Base-by-base conservation (phyloP, 768 basidiomycete genomes). In the Lyophyllum semitale region DNA sequence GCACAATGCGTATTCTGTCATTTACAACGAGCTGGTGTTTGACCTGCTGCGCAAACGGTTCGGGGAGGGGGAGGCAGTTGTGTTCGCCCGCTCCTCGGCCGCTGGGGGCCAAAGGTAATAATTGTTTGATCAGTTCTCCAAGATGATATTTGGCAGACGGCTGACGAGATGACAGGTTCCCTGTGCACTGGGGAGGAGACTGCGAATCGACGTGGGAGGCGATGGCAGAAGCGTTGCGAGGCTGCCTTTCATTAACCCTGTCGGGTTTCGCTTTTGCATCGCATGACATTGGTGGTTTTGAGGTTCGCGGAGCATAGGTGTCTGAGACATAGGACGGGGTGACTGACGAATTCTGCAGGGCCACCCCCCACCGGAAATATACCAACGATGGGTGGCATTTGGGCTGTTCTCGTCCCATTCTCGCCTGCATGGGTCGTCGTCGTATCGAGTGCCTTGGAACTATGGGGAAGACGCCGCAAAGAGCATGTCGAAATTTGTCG, bases 211-310 rank as follows among this genome's bases (percentile, higher is more conserved):
- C 87, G 1, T 89, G 81, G 71, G 86, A 88, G 65, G 89, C 87
- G 4, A 90, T 91, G 88, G 85, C 85, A 0, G 88, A 91, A 68
- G 82, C 86, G 1, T 69, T 89, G 48, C 77, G 88, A 4, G 88
- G 89, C 9, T 75, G 76, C 17, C 69, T 91, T n/a, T 85, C 84
- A 35, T 68, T 90, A 51, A 85, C 85, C 1, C 55, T 78, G 4
- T 88, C 87, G 27, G 88, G 89, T 1, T 91, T 89, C 60, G 85
- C 80, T 0, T 90, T 83, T 69, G 81, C 85, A 7, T 85, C 85
- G 17, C 87, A 88, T 66, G 89, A 91, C 63, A 88, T 91, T 52
- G 89, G 88, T 23, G 88, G 88, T 1, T 91, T 89, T 59, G 88
- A 90, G 74, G 83, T 80, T 43, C 42, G 27, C 5, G 7, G 32